Base-by-base conservation (phyloP, 106 monocot species). In the Xerophyta viscosa region DNA sequence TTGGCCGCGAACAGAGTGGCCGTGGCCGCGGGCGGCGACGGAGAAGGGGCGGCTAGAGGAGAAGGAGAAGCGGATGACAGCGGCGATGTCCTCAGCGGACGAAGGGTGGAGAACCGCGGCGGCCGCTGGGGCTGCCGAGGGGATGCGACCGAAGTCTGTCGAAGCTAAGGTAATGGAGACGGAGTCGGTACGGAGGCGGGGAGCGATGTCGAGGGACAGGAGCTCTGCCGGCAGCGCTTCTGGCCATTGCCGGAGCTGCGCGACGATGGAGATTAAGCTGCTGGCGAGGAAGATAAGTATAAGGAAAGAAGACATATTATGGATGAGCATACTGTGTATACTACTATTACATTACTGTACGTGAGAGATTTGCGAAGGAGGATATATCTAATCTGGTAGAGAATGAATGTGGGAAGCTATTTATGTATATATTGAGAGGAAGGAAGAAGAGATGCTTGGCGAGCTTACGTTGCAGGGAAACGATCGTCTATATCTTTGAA, bases 1-100 rank as follows among this genome's bases (percentile, higher is more conserved):
- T 60, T 76, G 76, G 46, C 76, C 76, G 3, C 69, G 29, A 48
- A 60, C 14, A 31, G 76, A 76, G 58, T 76, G 76, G 14, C 76
- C 76, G 46, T 60, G 46, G 19, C 76, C 76, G 0, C 76, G 27
- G 3, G 76, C 47, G 3, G 76, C 64, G n/a, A 76, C 13, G 26
- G 69, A 15, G 69, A 78, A 78, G 2, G 61, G 53, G 13, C 14
- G 18, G 9, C 39, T 23, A 1, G 47, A 57, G 3, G 23, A 12
- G 72, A 58, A 58, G 15, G 72, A 63, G 58, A 64, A 54, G 2
- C 52, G 56, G 5, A 78, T 25, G 20, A 78, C 58, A 0, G 62
- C 47, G 9, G 63, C 52, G 44, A 78, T 72, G 68, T 78, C 78
- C n/a, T 25, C 13, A 17, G 36, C 12, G 5, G 58, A 46, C 12